Base-by-base conservation (phyloP, 2,329 filamentous ascomycete genomes). In the Colletotrichum chlorophyti region DNA sequence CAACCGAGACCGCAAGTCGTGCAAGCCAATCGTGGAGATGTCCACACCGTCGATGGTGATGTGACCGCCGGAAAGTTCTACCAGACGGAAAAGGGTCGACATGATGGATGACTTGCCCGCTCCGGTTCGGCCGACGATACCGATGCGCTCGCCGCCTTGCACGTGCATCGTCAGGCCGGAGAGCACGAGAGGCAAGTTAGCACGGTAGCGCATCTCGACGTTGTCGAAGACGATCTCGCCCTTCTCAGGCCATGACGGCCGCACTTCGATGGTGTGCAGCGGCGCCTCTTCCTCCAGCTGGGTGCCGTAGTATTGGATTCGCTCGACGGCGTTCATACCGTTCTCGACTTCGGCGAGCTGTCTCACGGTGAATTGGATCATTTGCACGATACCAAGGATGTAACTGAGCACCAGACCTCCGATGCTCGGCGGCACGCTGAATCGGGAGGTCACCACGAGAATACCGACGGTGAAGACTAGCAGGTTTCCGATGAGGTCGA, bases 271-370 rank as follows among this genome's bases (percentile, higher is more conserved):
- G 37, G 91, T 88, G 66, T 93, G 90, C 2, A 93, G 80, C 0
- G 93, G 91, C 0, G 94, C 91, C 73, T 98, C 95, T 70, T 97
- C 90, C 63, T 96, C 93, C 5, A 99, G 83, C 65, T 91, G 76
- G 1, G 86, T 91, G 52, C 91, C 93, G 71, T 98, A 98, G 77
- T 96, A 92, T 70, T 93, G 87, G 29, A 98, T 81, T 46, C 95
- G 89, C 75, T 98, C 94, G 0, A 96, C 95, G 0, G 93, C 89
- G 72, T 97, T 98, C 94, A 98, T 98, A 69, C 93, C 92, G 75
- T 97, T 98, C 74, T 98, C 94, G 8, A 98, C 92, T 73, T 97
- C 94, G 23, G 94, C 94, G 7, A 97, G 82, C 74, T 98, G 94
- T 15, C 95, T 86, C 15, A 98, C 91, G 1, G 92, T 94, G 73